Evolutionary conservation across 371 early-diverging fungal species (phyloP), one percentile per base, ranked within the genome.

Genomic region (Mortierella sp.): DNA sequence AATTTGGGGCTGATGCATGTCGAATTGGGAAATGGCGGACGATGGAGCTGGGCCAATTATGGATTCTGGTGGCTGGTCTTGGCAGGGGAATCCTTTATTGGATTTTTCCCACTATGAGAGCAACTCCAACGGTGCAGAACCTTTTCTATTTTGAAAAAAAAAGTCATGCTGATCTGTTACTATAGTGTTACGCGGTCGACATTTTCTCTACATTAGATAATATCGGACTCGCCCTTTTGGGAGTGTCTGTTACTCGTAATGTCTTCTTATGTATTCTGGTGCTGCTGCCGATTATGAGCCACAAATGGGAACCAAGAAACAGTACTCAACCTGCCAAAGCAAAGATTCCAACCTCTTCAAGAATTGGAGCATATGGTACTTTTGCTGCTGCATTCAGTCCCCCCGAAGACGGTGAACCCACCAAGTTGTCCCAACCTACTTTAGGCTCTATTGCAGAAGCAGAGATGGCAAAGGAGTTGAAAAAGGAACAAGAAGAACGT

Each of bases 1-100:
- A 80, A 75, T 26, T 29, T 80, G 43, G 45, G 56, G 7, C 35
- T 80, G 37, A 80, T 80, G 75, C 29, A 60, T 26, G 13, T 80
- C 13, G 81, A 80, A 37, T 28, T 68, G 35, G 22, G 29, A 0
- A 75, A 58, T 43, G 72, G 68, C 3, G 81, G 81, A 0, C 75
- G 65, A 22, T 80, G 81, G 81, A 75, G 75, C 40, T 80, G 81
- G 81, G 72, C 81, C 28, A 75, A 75, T 43, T 75, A 80, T 61
- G 22, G 34, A 19, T 80, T 80, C 45, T 80, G 81, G 81, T 71
- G 71, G 75, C 54, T 80, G 6, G 72, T 68, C 22, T 61, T 80
- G 23, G 72, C 72, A 8, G 72, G 71, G 1, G 81, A 80, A 26
- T 67, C 75, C 4, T 60, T 75, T 19, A 66, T 80, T 35, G 68